A percentile compares a stretch with the other conserved stretches of the same genome.
Evolutionary conservation across 495 filamentous ascomycete species (phyloP).

Genomic region (Penicillium diatomitis): DNA sequence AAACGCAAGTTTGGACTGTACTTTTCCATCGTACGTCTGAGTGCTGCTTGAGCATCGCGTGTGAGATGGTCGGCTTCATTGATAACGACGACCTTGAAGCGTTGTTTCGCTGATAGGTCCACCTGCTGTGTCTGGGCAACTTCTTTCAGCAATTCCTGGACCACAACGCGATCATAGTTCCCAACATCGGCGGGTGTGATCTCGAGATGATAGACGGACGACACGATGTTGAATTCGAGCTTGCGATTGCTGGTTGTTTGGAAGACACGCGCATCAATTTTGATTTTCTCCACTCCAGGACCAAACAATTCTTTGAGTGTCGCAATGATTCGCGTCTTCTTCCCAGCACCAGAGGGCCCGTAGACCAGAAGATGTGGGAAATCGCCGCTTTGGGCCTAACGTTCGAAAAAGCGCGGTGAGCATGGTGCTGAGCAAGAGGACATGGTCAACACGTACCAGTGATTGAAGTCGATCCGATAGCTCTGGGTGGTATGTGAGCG

Average conservation of each 20-base stretch:
- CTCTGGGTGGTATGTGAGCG: constrained; percentile 79
- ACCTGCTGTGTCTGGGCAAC: constrained; percentile 98
- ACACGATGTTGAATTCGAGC: constrained; percentile 96
- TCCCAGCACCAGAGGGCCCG: constrained; percentile 90
- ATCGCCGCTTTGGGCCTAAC: constrained; percentile 86
- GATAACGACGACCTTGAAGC: constrained; percentile 97
- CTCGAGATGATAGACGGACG: constrained; percentile 92
- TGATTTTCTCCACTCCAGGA: constrained; percentile 91
- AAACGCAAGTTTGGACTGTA: constrained; percentile 89
- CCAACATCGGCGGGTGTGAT: constrained; percentile 98
- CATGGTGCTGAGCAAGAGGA: not conserved
- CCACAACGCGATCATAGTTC: constrained; percentile 86
- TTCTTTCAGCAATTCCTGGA: constrained; percentile 94
- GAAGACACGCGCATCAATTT: constrained; percentile 92
- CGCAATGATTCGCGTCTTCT: constrained; percentile 93
- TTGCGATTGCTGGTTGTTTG: constrained; percentile 93
- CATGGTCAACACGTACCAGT: constrained; percentile 49
- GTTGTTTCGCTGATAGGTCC: constrained; percentile 75
- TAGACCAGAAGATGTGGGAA: constrained; percentile 97
- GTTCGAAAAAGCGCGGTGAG: not conserved
- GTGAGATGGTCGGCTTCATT: constrained; percentile 97
- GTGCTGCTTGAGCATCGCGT: constrained; percentile 87
- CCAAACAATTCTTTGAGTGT: constrained; percentile 89
- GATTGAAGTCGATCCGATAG: constrained; percentile 82
- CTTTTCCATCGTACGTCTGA: constrained; percentile 97